Evolutionary conservation across 805 yeast species (phyloP).

Genomic region (Ogataea neopini): DNA sequence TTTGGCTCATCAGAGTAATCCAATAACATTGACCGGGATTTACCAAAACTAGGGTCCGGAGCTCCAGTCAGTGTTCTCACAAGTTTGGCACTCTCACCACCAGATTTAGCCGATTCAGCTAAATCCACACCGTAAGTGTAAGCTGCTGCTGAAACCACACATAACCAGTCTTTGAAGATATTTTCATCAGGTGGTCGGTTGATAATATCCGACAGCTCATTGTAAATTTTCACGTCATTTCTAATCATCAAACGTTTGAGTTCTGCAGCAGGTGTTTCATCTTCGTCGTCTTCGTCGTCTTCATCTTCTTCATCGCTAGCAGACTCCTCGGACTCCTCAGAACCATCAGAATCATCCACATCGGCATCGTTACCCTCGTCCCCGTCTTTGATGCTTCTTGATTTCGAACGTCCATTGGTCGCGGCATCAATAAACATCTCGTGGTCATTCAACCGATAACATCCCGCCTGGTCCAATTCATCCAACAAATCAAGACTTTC

Average conservation of each 20-base stretch:
- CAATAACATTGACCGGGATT: constrained; percentile 34
- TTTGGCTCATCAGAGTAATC: constrained; percentile 15
- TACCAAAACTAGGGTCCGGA: constrained; percentile 32
- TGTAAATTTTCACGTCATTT: constrained; percentile 30
- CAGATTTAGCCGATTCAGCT: constrained; percentile 39
- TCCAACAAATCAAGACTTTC: constrained; percentile 21
- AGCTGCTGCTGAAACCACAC: constrained; percentile 35
- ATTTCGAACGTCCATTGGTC: background rate
- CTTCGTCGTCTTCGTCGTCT: constrained; percentile 18
- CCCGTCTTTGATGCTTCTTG: background rate
- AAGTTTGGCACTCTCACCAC: constrained; percentile 40
- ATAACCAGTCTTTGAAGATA: constrained; percentile 33
- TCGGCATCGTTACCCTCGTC: constrained; percentile 12
- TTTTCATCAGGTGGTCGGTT: constrained; percentile 26
- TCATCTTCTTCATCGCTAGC: constrained; percentile 3
- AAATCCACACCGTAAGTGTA: constrained; percentile 35
- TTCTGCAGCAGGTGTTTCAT: constrained; percentile 24
- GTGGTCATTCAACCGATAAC: constrained; percentile 30
- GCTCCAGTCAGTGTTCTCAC: constrained; percentile 46
- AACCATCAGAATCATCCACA: constrained; percentile 2
- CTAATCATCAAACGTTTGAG: constrained; percentile 27
- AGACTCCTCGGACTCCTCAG: background rate
- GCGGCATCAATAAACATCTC: constrained; percentile 13
- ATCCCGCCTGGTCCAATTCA: constrained; percentile 30
- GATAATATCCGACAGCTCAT: constrained; percentile 26